Percentiles rank a stretch among this genome's conserved stretches.
Evolutionary conservation across 306 rosid genomes (phyloP).

Genomic region (Pyrus bretschneideri): DNA sequence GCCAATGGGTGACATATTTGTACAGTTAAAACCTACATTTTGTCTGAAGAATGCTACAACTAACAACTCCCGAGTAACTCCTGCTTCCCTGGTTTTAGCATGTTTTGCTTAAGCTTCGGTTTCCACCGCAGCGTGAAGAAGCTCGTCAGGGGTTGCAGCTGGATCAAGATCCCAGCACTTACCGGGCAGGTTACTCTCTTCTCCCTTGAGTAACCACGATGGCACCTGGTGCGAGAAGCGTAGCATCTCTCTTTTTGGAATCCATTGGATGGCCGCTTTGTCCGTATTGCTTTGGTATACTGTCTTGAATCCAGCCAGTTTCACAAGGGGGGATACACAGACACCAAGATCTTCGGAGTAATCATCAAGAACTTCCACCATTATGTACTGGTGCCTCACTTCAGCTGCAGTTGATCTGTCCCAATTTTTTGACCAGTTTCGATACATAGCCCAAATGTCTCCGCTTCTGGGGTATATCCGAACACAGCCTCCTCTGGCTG

Average conservation of each 20-base stretch:
- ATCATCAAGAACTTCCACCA: slow-evolving; percentile 94
- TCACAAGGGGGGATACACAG: slow-evolving; percentile 73
- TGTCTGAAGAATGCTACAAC: slow-evolving; percentile 47
- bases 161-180: slow-evolving; percentile 96
- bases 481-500: slow-evolving; percentile 91
- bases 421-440: slow-evolving; percentile 84
- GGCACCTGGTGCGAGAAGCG: slow-evolving; percentile 98
- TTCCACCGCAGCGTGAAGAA: slow-evolving; percentile 62
- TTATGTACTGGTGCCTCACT: slow-evolving; percentile 84
- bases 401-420: slow-evolving; percentile 78
- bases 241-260: slow-evolving; percentile 80
- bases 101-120: slow-evolving; percentile 26
- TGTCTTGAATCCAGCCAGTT: slow-evolving; percentile 78
- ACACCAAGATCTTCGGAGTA: slow-evolving; percentile 92
- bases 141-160: slow-evolving; percentile 96
- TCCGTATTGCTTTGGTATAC: slow-evolving; percentile 64
- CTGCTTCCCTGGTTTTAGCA: slow-evolving; percentile 23
- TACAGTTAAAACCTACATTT: slow-evolving; percentile 79
- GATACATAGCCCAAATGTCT: slow-evolving; percentile 89
- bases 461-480: slow-evolving; percentile 79
- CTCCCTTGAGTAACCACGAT: slow-evolving; percentile 63
- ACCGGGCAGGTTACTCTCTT: slow-evolving; percentile 51
- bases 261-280: slow-evolving; percentile 66
- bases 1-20: slow-evolving; percentile 60
- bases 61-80: slow-evolving; percentile 21